phyloP scores from a whole-genome alignment of 2,329 filamentous ascomycete species.

The Fusarium secorum region DNA sequence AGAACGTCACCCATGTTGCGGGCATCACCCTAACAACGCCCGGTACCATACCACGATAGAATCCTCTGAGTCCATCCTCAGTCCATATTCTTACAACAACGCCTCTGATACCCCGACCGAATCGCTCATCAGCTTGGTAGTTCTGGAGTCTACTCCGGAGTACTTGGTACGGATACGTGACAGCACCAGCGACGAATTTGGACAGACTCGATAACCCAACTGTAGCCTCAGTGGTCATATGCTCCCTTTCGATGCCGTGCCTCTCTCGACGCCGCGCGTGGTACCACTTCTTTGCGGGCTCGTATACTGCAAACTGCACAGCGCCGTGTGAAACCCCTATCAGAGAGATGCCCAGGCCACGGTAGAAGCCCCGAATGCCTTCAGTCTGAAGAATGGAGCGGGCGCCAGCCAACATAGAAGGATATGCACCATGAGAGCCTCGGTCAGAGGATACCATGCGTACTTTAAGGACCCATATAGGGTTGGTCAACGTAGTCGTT shows the following conservation, averaged over 20 bases:
- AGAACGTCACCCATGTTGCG: constrained; percentile 93
- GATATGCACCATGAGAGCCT: constrained; percentile 78
- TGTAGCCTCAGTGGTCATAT: constrained; percentile 76
- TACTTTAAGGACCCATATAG: constrained; percentile 98
- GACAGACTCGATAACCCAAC: constrained; percentile 80
- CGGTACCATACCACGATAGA: constrained; percentile 90
- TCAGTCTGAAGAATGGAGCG: constrained; percentile 72
- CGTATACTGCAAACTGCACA: constrained; percentile 96
- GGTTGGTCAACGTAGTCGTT: constrained; percentile 87
- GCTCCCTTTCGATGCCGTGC: constrained; percentile 29
- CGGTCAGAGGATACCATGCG: constrained; percentile 91
- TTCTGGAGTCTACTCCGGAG: constrained; percentile 88
- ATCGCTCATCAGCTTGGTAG: constrained; percentile 79
- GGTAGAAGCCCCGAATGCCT: constrained; percentile 83
- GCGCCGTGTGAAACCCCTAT: constrained; percentile 91
- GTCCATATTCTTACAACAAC: constrained; percentile 77
- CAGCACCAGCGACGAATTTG: constrained; percentile 88
- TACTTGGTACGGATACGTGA: constrained; percentile 95
- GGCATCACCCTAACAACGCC: constrained; percentile 92
- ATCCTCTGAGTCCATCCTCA: constrained; percentile 81
- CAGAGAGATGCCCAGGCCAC: constrained; percentile 82
- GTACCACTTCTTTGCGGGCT: constrained; percentile 68
- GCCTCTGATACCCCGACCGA: constrained; percentile 74
- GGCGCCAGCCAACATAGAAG: constrained; percentile 76
- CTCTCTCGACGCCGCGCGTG: constrained; percentile 53